Base-by-base conservation (phyloP, 805 yeast genomes). In the Nakazawaea ishiwadae region DNA sequence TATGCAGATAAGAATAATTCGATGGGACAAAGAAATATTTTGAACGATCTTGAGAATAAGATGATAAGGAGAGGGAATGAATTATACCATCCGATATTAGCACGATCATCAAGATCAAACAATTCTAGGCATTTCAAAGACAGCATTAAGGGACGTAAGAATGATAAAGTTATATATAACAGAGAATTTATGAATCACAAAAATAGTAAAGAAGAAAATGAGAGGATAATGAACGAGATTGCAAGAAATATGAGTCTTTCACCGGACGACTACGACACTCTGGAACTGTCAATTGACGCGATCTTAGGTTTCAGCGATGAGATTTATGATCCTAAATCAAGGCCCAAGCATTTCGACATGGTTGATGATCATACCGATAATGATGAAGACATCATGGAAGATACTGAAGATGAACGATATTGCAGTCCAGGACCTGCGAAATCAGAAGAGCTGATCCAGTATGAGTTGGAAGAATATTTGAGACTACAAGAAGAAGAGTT, bases 381-480 rank as follows among this genome's bases (percentile, higher is more conserved):
- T 8, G 37, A 28, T 4, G 38, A 27, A 8, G 38, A 31, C 16
- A 21, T 28, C 9, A 27, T n/a, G 31, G 27, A 5, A 5, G 37
- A 17, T 8, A 26, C 29, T 29, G 33, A 28, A 26, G 18, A 20
- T 7, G 40, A 29, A 2, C 32, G 14, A 14, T 14, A 24, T 23
- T 24, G 28, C 8, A 2, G 31, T 15, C 29, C 34, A 10, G 9
- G 26, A 6, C n/a, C 24, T 15, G 11, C 18, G 18, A 12, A 10
- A 2, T 14, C 20, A 18, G 42, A 36, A n/a, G 44, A 44, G 8
- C 37, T 19, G 37, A 31, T 36, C 15, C 26, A 34, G n/a, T 11
- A 12, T 18, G 51, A 49, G 37, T 34, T 49, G 30, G 52, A 49
- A 17, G 51, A 48, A n/a, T 30, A 32, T 37, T 15, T 47, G 16